A percentile compares a stretch with the other conserved stretches of the same genome.
Conservation (phyloP, 768 basidiomycete species). For the Boletus patriciae region DNA sequence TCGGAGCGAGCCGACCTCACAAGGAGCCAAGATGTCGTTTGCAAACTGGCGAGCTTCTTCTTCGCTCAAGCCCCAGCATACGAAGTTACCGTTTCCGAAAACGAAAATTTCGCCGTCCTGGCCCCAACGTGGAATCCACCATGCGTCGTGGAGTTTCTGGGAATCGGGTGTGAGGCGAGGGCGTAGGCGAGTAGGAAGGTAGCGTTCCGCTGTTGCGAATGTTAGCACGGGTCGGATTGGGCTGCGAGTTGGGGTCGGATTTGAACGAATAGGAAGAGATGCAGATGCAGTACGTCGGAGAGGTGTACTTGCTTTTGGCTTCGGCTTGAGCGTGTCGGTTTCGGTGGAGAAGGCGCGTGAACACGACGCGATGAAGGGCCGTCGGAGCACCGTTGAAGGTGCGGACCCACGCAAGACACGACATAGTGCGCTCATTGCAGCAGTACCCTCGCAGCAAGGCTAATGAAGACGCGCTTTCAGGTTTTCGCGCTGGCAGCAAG, state of each 20-base stretch:
- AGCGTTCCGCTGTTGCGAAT: conserved; percentile 81
- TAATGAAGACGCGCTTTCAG: not conserved
- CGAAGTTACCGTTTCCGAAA: conserved; percentile 85
- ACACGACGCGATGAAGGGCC: not conserved
- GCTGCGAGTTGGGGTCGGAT: conserved; percentile 82
- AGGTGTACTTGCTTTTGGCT: conserved; percentile 80
- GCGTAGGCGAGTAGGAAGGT: conserved; percentile 65
- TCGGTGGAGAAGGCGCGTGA: conserved; percentile 19
- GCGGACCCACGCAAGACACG: conserved; percentile 15
- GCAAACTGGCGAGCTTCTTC: conserved; percentile 70
- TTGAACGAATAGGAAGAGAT: conserved; percentile 82
- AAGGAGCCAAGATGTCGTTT: conserved; percentile 55
- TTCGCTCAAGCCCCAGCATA: conserved; percentile 87
- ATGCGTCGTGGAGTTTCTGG: conserved; percentile 68
- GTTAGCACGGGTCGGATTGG: conserved; percentile 77
- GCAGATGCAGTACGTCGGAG: conserved; percentile 81
- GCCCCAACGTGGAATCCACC: conserved; percentile 77
- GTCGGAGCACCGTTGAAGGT: not conserved
- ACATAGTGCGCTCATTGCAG: conserved; percentile 20
- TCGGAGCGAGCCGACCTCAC: conserved; percentile 62
- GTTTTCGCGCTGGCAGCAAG: not conserved
- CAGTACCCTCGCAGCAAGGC: not conserved
- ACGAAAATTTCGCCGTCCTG: conserved; percentile 82
- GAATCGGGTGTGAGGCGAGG: conserved; percentile 53
- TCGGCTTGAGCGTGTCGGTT: conserved; percentile 46